phyloP scores from a whole-genome alignment of 2,329 filamentous ascomycete species.

The Colletotrichum sp. region DNA sequence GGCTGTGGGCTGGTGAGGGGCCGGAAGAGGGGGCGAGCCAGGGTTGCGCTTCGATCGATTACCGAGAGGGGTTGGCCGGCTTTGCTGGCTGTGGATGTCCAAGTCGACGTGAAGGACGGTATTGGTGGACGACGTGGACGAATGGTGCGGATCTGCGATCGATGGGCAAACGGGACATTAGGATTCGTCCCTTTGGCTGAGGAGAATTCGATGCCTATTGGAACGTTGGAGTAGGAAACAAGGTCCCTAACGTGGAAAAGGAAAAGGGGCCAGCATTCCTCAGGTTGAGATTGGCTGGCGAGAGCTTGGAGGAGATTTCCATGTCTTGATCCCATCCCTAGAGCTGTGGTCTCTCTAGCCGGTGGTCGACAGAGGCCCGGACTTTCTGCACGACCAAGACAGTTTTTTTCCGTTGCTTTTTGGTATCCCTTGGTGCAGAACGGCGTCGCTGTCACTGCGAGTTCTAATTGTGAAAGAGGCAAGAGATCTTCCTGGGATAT shows the following conservation, averaged over 20 bases:
- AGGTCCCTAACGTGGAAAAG: background rate
- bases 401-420: slow-evolving; percentile 5
- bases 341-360: background rate
- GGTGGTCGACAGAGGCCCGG: background rate
- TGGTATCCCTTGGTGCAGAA: slow-evolving; percentile 3
- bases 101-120: background rate
- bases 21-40: background rate
- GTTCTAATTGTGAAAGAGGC: background rate
- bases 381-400: background rate
- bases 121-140: slow-evolving; percentile 4
- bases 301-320: background rate
- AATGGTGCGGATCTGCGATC: background rate
- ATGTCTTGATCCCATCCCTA: slow-evolving; percentile 7
- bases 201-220: background rate
- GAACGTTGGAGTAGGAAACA: background rate
- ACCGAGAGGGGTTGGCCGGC: background rate
- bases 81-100: background rate
- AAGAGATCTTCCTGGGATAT: background rate
- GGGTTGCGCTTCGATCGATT: slow-evolving; percentile 11
- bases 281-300: background rate
- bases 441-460: background rate
- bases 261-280: background rate
- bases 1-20: slow-evolving; percentile 10
- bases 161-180: background rate
- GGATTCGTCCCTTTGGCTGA: background rate